phyloP scores from a whole-genome alignment of 2,329 filamentous ascomycete species.

The Botrytis sinoallii region DNA sequence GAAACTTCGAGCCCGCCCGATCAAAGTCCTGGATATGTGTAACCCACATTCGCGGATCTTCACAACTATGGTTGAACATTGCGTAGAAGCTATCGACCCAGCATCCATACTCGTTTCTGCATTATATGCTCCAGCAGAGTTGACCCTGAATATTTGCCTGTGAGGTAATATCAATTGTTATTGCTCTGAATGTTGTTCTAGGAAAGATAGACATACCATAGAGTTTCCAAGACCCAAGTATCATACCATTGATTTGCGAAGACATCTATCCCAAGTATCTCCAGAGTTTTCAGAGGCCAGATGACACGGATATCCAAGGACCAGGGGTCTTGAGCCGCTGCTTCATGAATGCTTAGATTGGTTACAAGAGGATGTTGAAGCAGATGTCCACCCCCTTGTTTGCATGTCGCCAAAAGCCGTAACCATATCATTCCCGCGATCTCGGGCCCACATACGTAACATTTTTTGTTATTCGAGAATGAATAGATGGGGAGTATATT shows the following conservation, averaged over 20 bases:
- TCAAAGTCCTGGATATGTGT: neutral
- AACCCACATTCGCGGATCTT: neutral
- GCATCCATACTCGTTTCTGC: neutral
- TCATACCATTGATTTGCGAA: neutral
- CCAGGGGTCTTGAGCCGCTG: neutral
- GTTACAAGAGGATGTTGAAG: neutral
- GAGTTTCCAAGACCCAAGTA: neutral
- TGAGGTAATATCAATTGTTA: neutral
- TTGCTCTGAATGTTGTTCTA: too few relatives aligned
- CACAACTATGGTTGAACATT: neutral
- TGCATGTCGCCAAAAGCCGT: neutral
- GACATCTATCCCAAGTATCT: neutral
- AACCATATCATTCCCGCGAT: neutral
- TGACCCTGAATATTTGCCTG: neutral
- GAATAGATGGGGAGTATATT: conserved; percentile 3
- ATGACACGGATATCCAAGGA: neutral
- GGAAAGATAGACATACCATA: neutral
- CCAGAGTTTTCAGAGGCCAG: neutral
- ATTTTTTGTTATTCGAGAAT: too few relatives aligned
- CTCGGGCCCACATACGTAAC: neutral
- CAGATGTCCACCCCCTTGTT: neutral
- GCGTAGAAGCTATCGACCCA: neutral
- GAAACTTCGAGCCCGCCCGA: neutral
- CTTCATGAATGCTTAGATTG: neutral
- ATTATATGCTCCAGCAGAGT: neutral